Evolutionary conservation across 805 yeast species (phyloP).

Genomic region (Cyberlindnera maclurae): DNA sequence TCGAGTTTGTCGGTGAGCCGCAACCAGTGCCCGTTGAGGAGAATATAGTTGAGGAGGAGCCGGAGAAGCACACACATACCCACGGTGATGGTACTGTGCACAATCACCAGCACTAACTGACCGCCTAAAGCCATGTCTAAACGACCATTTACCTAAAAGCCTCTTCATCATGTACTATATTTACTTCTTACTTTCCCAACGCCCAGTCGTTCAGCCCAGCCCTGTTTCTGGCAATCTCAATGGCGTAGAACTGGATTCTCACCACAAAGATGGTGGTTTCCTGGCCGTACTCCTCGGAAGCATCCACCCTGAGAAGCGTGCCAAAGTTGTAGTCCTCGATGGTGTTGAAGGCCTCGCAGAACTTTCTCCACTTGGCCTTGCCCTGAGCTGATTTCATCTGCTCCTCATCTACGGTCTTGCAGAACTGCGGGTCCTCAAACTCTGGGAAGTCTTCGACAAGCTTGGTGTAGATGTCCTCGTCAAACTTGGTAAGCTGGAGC

Average conservation of each 20-base stretch:
- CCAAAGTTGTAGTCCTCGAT: slow-evolving; percentile 95
- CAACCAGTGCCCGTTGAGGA: slow-evolving; percentile 21
- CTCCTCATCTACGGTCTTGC: slow-evolving; percentile 59
- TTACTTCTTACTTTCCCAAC: slow-evolving; percentile 25
- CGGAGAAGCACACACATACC: slow-evolving; percentile 11
- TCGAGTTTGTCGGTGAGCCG: slow-evolving; percentile 33
- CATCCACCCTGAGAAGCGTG: slow-evolving; percentile 73
- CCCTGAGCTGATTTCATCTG: slow-evolving; percentile 75
- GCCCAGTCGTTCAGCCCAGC: slow-evolving; percentile 91
- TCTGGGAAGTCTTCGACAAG: slow-evolving; percentile 82
- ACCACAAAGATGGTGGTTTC: slow-evolving; percentile 82
- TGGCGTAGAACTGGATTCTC: slow-evolving; percentile 90
- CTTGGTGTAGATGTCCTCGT: slow-evolving; percentile 59
- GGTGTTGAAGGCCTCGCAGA: slow-evolving; percentile 75
- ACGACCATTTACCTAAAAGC: no score
- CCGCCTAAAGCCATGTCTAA: background rate
- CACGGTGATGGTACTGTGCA: slow-evolving; percentile 23
- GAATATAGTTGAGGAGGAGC: slow-evolving; percentile 7
- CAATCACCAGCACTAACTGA: slow-evolving; percentile 19
- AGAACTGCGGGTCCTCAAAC: slow-evolving; percentile 52
- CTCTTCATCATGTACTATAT: background rate
- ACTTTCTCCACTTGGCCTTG: slow-evolving; percentile 87
- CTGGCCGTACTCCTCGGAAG: slow-evolving; percentile 71
- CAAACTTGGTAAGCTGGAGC: slow-evolving; percentile 63
- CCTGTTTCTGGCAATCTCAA: slow-evolving; percentile 90